These are phyloP conservation scores for barley (Hordeum vulgare) DNA, from an alignment of 176 grass and related monocot species.

Conservation along the genomic window MorexV3_pseudomolecules_assembly NC_058520.1:253297326-253297825, in stretches of 20 bases:
- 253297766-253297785: constrained; percentile 55
- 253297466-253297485: not conserved
- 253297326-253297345: too few relatives aligned
- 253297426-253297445: not conserved
- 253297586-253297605: constrained; percentile 23
- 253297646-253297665: not conserved
- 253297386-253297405: too few relatives aligned
- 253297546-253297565: constrained; percentile 57
- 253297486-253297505: not conserved
- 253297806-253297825: not conserved
- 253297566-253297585: constrained; percentile 38
- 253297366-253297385: not conserved
- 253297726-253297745: constrained; percentile 23
- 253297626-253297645: not conserved
- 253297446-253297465: not conserved
- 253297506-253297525: not conserved
- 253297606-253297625: not conserved
- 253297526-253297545: not conserved
- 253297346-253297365: not conserved
- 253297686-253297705: not conserved
- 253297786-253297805: constrained; percentile 26
- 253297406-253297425: too few relatives aligned
- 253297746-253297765: constrained; percentile 16
- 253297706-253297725: not conserved
- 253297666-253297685: not conserved